Base-by-base conservation (phyloP, 768 basidiomycete genomes). In the Boletales sp. region DNA sequence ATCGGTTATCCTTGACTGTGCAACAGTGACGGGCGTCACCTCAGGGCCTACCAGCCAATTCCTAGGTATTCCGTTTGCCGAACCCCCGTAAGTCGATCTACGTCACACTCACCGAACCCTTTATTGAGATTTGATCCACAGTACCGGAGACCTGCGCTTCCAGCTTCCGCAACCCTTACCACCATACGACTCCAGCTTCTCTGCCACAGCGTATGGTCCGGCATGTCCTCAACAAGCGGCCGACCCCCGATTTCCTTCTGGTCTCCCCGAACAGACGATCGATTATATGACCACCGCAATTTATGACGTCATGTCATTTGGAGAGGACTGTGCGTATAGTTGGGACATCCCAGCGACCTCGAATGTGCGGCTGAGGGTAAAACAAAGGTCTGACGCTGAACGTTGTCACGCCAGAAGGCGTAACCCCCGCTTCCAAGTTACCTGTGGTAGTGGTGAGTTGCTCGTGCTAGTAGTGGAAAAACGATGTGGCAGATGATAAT, bases 241-340 rank as follows among this genome's bases (percentile, higher is more conserved):
- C 3, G 6, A 29, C 17, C n/a, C 58, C 18, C 48, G 61, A 10
- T 29, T 52, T 0, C 57, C 50, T 0, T 45, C 60, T 32, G 54
- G 24, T 24, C 24, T 24, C 24, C 24, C 24, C 24, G 24, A 3
- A 24, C 3, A 24, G 24, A 5, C 5, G 24, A 24, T 24, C 13
- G 21, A 63, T 19, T 47, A 51, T 53, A 30, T 64, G 13, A 52
- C 65, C 17, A 71, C 69, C 45, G 54, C 54, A 2, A 57, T 75
- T 2, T 67, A 62, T 0, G 40, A 57, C 9, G 44, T 72, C 14
- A 67, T 68, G 24, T 68, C 73, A 8, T 64, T 61, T 32, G 53
- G 63, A 15, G 78, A 79, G 56, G 80, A 79, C 53, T 81, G 80
- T 80, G 51, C 59, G 75, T 57, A 40, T 24, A 5, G 24, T 24